Percentiles rank a stretch among this genome's conserved stretches.
These are phyloP conservation scores for Triadica sebifera DNA, from an alignment of 345 rosid species.

Conservation along the genomic window DNA sequence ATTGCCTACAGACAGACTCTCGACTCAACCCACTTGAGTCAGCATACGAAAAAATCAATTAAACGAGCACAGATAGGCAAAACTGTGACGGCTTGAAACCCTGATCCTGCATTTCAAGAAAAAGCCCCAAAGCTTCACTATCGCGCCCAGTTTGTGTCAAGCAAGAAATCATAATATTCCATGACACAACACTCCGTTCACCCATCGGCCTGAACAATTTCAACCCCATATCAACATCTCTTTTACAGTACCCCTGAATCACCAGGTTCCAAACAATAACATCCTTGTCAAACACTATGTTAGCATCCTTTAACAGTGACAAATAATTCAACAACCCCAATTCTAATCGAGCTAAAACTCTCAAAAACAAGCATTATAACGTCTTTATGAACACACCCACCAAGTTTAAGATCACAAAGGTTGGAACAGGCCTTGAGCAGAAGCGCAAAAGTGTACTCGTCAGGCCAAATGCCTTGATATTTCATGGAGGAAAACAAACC, in stretches of 20 bases:
- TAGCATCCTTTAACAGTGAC: constrained; percentile 48
- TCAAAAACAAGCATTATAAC: constrained; percentile 44
- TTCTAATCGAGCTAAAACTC: constrained; percentile 43
- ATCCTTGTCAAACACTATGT: constrained; percentile 58
- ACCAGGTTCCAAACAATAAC: constrained; percentile 63
- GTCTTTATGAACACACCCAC: constrained; percentile 55
- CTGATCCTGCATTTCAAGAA: constrained; percentile 55
- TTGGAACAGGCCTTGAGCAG: constrained; percentile 58
- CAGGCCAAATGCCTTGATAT: constrained; percentile 52
- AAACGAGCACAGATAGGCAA: constrained; percentile 64
- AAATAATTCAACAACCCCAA: constrained; percentile 63
- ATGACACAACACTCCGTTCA: constrained; percentile 53
- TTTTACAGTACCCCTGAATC: constrained; percentile 59
- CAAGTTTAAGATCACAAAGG: constrained; percentile 34
- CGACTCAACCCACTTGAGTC: constrained; percentile 42
- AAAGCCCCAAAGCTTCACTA: constrained; percentile 55
- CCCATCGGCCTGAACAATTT: constrained; percentile 50
- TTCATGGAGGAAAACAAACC: constrained; percentile 49
- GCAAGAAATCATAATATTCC: constrained; percentile 67
- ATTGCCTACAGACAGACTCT: constrained; percentile 49
- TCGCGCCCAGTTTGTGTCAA: constrained; percentile 55
- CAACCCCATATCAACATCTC: constrained; percentile 50
- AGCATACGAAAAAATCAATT: constrained; percentile 50
- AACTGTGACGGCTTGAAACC: constrained; percentile 53
- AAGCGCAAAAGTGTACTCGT: constrained; percentile 70